A percentile compares a stretch with the other conserved stretches of the same genome.
These are phyloP conservation scores for Moelleriella libera DNA, from an alignment of 2,329 filamentous ascomycete species.

Conservation along the genomic window DNA sequence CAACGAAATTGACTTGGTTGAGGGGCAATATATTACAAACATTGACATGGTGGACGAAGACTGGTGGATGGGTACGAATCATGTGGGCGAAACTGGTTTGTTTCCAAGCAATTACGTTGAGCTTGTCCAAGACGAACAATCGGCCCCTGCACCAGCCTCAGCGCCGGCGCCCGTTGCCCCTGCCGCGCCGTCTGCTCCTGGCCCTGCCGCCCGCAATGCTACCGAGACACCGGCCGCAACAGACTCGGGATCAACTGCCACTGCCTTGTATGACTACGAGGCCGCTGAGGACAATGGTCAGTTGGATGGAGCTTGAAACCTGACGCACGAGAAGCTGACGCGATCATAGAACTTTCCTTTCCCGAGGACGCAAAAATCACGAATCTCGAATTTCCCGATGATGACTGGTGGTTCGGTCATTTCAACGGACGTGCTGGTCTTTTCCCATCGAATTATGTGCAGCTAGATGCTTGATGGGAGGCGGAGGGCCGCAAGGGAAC, in stretches of 20 bases:
- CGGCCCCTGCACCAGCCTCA: slow-evolving; percentile 16
- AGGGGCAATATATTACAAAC: slow-evolving; percentile 77
- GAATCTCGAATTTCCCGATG: slow-evolving; percentile 85
- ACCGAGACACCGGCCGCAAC: slow-evolving; percentile 23
- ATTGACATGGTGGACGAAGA: slow-evolving; percentile 97
- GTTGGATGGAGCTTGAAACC: slow-evolving; percentile 7
- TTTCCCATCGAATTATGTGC: slow-evolving; percentile 65
- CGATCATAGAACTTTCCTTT: slow-evolving; percentile 56
- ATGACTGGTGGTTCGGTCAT: slow-evolving; percentile 96
- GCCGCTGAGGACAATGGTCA: slow-evolving; percentile 84
- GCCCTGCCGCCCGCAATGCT: slow-evolving; percentile 13
- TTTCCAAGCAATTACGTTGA: slow-evolving; percentile 98
- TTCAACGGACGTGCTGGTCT: slow-evolving; percentile 68
- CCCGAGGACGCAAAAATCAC: slow-evolving; percentile 76
- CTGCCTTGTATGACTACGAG: slow-evolving; percentile 88
- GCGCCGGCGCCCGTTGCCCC: slow-evolving; percentile 11
- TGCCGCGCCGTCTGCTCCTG: slow-evolving; percentile 17
- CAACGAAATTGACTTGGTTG: slow-evolving; percentile 83
- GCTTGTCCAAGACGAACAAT: slow-evolving; percentile 47
- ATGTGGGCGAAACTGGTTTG: slow-evolving; percentile 67
- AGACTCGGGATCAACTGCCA: slow-evolving; percentile 52
- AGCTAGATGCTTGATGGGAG: slow-evolving; percentile 28
- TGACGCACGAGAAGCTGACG: neutral
- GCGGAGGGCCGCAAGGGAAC: neutral
- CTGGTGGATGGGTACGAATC: slow-evolving; percentile 96